A percentile compares a stretch with the other conserved stretches of the same genome.
Conservation (phyloP, 352 stramenopile species). For the Halophytophthora polymorphica region DNA sequence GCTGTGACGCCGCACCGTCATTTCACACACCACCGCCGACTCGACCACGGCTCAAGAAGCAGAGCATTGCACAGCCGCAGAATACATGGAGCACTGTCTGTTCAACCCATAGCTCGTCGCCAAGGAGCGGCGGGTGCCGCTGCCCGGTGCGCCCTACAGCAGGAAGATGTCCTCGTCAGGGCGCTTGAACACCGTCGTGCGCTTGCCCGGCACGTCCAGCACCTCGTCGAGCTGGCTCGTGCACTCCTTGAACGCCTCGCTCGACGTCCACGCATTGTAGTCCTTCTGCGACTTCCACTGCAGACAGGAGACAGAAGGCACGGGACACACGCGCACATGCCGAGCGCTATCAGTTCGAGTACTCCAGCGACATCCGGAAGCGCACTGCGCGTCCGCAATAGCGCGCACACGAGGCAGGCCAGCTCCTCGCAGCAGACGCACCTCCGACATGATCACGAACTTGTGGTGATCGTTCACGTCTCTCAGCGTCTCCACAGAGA, state of each 20-base stretch:
- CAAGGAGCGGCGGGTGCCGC: background rate
- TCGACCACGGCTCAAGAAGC: too few relatives aligned
- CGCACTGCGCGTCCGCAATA: too few relatives aligned
- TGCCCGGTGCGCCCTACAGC: constrained; percentile 30
- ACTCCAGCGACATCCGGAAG: background rate
- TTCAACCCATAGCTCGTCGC: too few relatives aligned
- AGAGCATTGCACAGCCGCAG: too few relatives aligned
- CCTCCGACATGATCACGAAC: constrained; percentile 84
- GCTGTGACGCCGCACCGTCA: too few relatives aligned
- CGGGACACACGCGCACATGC: constrained; percentile 2
- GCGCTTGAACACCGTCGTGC: constrained; percentile 79
- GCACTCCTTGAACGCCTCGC: constrained; percentile 77
- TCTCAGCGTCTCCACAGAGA: constrained; percentile 80
- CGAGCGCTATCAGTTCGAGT: background rate
- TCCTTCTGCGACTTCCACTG: constrained; percentile 81
- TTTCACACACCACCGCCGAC: too few relatives aligned
- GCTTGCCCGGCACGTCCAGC: constrained; percentile 82
- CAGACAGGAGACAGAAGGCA: too few relatives aligned
- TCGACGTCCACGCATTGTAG: constrained; percentile 75
- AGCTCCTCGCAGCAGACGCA: constrained; percentile 12
- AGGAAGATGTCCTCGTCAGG: constrained; percentile 86
- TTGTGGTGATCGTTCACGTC: constrained; percentile 86
- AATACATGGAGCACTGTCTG: too few relatives aligned
- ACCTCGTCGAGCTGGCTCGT: constrained; percentile 85
- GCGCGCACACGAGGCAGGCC: background rate